These are phyloP conservation scores for Bathelium albidoporum DNA, from an alignment of 495 filamentous ascomycete genomes.

Conservation along the genomic window DNA sequence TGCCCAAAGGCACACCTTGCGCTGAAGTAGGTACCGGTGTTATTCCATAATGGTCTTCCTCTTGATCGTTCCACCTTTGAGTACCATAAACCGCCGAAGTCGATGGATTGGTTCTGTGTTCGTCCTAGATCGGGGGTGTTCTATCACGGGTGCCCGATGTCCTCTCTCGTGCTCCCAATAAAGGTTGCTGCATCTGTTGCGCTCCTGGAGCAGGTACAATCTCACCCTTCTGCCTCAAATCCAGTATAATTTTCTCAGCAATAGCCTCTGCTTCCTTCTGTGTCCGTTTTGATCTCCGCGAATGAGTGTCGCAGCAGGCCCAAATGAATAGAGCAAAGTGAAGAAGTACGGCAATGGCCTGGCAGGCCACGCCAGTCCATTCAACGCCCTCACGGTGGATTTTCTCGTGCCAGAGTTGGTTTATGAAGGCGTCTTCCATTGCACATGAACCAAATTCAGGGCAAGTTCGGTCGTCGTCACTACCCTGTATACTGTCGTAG, in stretches of 20 bases:
- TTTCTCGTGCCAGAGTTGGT: constrained; percentile 12
- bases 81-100: background rate
- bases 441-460: constrained; percentile 11
- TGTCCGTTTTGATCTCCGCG: constrained; percentile 24
- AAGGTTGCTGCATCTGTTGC: constrained; percentile 2
- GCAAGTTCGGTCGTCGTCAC: background rate
- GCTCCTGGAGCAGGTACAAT: constrained; percentile 9
- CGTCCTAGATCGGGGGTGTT: background rate
- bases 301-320: constrained; percentile 28
- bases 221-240: constrained; percentile 16
- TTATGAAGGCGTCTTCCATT: constrained; percentile 17
- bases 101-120: background rate
- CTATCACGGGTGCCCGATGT: background rate
- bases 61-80: background rate
- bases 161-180: background rate
- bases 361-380: constrained; percentile 11
- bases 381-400: constrained; percentile 5
- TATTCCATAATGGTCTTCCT: background rate
- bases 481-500: background rate
- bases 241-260: constrained; percentile 18
- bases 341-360: constrained; percentile 9
- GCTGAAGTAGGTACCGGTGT: background rate
- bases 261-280: constrained; percentile 14
- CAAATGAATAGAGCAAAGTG: constrained; percentile 30
- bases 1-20: background rate